A percentile compares a stretch with the other conserved stretches of the same genome.
Evolutionary conservation across 2,329 filamentous ascomycete genomes (phyloP).

Genomic region (Beauveria medogensis): DNA sequence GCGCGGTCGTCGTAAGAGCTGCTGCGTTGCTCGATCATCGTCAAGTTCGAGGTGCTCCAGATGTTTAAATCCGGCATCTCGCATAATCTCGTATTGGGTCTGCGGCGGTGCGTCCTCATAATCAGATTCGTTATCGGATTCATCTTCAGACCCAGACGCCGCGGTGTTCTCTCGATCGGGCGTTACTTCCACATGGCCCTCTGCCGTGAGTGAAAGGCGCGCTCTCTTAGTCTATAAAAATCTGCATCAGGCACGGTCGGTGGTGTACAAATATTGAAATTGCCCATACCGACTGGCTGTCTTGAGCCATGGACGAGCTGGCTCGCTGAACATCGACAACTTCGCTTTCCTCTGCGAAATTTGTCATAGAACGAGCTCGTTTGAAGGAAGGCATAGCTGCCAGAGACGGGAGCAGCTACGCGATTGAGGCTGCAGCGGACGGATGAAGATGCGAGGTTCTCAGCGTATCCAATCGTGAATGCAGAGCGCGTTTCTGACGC

Average conservation of each 20-base stretch:
- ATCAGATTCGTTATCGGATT: constrained; percentile 24
- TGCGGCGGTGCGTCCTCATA: constrained; percentile 32
- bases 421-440: not conserved
- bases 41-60: constrained; percentile 48
- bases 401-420: not conserved
- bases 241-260: not conserved
- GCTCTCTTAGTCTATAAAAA: constrained; percentile 3
- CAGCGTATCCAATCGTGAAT: not conserved
- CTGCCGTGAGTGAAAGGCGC: constrained; percentile 14
- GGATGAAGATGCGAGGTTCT: not conserved
- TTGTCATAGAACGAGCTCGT: not conserved
- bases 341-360: not conserved
- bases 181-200: constrained; percentile 14
- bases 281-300: not conserved
- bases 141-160: constrained; percentile 19
- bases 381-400: constrained; percentile 1
- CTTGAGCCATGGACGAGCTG: constrained; percentile 2
- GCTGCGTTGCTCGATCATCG: constrained; percentile 57
- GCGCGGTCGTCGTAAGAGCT: constrained; percentile 42
- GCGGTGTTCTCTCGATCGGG: constrained; percentile 17
- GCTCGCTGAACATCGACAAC: not conserved
- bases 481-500: not conserved
- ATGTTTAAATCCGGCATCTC: constrained; percentile 52
- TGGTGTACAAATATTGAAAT: not conserved
- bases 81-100: constrained; percentile 54